Evolutionary conservation across 2,329 filamentous ascomycete species (phyloP).

Genomic region (Sphaerulina populicola): DNA sequence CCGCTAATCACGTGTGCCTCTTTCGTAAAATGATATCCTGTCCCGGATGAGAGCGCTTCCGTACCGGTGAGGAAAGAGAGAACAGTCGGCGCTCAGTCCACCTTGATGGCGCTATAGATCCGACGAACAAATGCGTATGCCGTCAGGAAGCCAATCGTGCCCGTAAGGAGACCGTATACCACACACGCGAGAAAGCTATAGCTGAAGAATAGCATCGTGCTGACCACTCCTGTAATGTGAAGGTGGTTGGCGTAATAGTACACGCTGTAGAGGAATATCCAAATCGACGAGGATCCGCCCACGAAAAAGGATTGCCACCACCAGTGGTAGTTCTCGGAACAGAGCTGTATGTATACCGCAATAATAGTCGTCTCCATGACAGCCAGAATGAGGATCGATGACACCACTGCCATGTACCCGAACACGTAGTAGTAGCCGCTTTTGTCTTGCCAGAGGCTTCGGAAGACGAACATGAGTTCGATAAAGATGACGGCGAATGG

Average conservation of each 20-base stretch:
- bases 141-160: conserved; percentile 75
- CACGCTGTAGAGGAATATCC: conserved; percentile 73
- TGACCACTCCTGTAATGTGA: conserved; percentile 71
- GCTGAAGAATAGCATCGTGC: conserved; percentile 72
- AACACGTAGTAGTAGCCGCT: conserved; percentile 89
- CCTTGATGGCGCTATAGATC: conserved; percentile 55
- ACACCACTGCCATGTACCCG: conserved; percentile 71
- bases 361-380: conserved; percentile 79
- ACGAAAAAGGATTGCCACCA: conserved; percentile 85
- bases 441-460: conserved; percentile 83
- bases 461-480: conserved; percentile 78
- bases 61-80: neutral
- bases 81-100: conserved; percentile 24
- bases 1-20: no score
- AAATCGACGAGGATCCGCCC: conserved; percentile 66
- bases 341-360: conserved; percentile 72
- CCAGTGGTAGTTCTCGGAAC: conserved; percentile 81
- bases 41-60: neutral
- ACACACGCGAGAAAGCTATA: conserved; percentile 76
- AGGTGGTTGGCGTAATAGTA: conserved; percentile 79
- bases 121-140: conserved; percentile 75
- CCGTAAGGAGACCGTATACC: conserved; percentile 71
- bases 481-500: conserved; percentile 85
- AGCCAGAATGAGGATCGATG: conserved; percentile 62
- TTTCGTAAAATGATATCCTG: no score